Percentiles rank a stretch among this genome's conserved stretches.
phyloP scores from a whole-genome alignment of 2,329 filamentous ascomycete genomes.

The Aspergillus sp. region DNA sequence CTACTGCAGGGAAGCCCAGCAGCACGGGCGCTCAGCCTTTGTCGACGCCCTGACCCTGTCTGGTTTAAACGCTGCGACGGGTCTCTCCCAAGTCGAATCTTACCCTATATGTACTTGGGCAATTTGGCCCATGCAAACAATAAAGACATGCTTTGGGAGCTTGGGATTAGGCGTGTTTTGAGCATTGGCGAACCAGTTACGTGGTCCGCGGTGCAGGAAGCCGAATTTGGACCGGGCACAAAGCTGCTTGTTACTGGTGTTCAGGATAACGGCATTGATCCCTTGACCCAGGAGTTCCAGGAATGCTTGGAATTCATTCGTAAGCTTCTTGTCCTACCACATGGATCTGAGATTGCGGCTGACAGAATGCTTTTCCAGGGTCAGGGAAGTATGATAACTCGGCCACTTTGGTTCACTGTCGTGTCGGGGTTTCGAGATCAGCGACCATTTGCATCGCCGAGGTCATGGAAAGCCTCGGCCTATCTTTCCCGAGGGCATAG shows the following conservation, averaged over 20 bases:
- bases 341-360: not conserved
- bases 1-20: conserved; percentile 50
- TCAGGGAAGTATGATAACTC: conserved; percentile 65
- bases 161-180: conserved; percentile 80
- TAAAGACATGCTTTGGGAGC: conserved; percentile 63
- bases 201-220: conserved; percentile 64
- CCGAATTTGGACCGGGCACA: conserved; percentile 68
- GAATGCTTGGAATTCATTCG: conserved; percentile 86
- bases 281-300: conserved; percentile 74
- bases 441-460: conserved; percentile 99
- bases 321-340: conserved; percentile 41
- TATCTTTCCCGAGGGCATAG: conserved; percentile 88
- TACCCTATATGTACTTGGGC: conserved; percentile 93
- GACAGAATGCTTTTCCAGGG: conserved; percentile 43
- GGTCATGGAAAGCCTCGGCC: conserved; percentile 71
- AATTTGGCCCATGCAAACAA: conserved; percentile 94
- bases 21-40: conserved; percentile 14
- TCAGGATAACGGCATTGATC: conserved; percentile 94
- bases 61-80: conserved; percentile 84
- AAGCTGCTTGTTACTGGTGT: conserved; percentile 74
- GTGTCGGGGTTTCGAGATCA: conserved; percentile 88
- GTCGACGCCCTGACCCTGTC: conserved; percentile 46
- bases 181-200: conserved; percentile 83
- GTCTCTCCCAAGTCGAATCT: conserved; percentile 76
- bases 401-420: conserved; percentile 89